Conservation (phyloP, 345 rosid species). For the Boechera divaricarpa region DNA sequence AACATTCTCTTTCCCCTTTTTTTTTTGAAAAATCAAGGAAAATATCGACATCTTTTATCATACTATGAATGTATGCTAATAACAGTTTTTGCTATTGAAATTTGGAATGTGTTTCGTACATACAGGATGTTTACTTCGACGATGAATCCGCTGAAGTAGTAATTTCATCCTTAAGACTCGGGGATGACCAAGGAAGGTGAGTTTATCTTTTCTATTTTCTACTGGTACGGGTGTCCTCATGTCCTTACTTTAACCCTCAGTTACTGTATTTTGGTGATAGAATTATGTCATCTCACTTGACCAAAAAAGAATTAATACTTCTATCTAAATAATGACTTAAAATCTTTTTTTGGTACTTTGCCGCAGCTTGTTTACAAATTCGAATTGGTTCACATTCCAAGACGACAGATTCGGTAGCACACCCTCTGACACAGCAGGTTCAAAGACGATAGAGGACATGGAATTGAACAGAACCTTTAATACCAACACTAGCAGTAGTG, state of each 20-base stretch:
- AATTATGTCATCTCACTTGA: not conserved
- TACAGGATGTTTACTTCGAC: slow-evolving; percentile 96
- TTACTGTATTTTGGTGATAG: slow-evolving; percentile 4
- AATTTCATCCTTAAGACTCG: slow-evolving; percentile 94
- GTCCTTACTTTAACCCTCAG: not conserved
- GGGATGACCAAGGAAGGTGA: slow-evolving; percentile 98
- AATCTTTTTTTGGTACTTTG: not conserved
- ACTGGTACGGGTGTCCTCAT: not conserved
- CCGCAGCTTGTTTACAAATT: slow-evolving; percentile 88
- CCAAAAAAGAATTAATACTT: not conserved
- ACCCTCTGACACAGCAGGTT: slow-evolving; percentile 57
- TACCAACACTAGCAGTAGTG: slow-evolving; percentile 47
- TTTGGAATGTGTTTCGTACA: slow-evolving; percentile 26
- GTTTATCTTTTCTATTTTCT: slow-evolving; percentile 10
- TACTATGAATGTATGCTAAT: slow-evolving; percentile 2
- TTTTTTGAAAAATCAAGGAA: not conserved
- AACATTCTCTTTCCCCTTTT: not conserved
- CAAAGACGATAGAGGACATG: slow-evolving; percentile 67
- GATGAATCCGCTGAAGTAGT: slow-evolving; percentile 99
- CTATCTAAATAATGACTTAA: slow-evolving; percentile 16
- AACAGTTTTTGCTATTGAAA: not conserved
- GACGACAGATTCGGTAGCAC: slow-evolving; percentile 70
- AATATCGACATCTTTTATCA: not conserved
- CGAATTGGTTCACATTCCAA: slow-evolving; percentile 98
- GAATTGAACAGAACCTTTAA: slow-evolving; percentile 65